A percentile compares a stretch with the other conserved stretches of the same genome.
Evolutionary conservation across 2,329 filamentous ascomycete species (phyloP).

Genomic region (Xylariomycetidae sp.): DNA sequence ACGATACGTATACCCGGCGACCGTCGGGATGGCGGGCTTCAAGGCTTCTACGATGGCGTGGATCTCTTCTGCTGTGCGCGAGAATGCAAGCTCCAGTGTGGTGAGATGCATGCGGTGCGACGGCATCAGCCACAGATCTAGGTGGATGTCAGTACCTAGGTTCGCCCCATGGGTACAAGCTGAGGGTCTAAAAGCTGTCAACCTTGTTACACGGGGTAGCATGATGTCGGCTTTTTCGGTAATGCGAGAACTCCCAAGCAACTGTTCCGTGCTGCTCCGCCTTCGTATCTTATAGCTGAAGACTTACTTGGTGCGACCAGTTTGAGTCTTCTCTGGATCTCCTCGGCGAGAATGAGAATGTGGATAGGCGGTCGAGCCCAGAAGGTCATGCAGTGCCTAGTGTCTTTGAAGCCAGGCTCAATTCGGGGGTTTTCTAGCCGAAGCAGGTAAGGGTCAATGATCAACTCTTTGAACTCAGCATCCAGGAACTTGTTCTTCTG

Average conservation of each 20-base stretch:
- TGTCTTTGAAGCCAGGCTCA: constrained; percentile 66
- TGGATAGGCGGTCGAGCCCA: constrained; percentile 79
- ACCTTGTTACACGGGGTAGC: too few relatives aligned
- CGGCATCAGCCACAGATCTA: constrained; percentile 85
- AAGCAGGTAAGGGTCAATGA: constrained; percentile 69
- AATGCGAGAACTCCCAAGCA: too few relatives aligned
- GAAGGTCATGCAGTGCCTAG: constrained; percentile 75
- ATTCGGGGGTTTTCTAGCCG: constrained; percentile 59
- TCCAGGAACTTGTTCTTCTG: constrained; percentile 70
- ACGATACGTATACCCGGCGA: constrained; percentile 60
- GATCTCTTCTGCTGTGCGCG: constrained; percentile 64
- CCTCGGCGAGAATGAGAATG: constrained; percentile 59
- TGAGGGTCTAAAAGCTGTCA: too few relatives aligned
- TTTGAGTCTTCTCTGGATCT: constrained; percentile 62
- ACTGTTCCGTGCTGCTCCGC: too few relatives aligned
- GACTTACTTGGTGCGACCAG: constrained; percentile 63
- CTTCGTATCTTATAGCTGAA: too few relatives aligned
- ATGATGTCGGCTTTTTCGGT: too few relatives aligned
- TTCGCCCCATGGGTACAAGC: too few relatives aligned
- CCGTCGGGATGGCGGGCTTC: constrained; percentile 45
- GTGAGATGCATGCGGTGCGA: constrained; percentile 75
- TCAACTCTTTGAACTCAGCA: constrained; percentile 60
- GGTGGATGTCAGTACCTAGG: too few relatives aligned
- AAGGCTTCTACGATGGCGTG: constrained; percentile 53
- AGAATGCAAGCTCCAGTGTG: constrained; percentile 77